A percentile compares a stretch with the other conserved stretches of the same genome.
These are phyloP conservation scores for Gossypium bickii DNA, from an alignment of 345 rosid genomes.

Conservation along the genomic window DNA sequence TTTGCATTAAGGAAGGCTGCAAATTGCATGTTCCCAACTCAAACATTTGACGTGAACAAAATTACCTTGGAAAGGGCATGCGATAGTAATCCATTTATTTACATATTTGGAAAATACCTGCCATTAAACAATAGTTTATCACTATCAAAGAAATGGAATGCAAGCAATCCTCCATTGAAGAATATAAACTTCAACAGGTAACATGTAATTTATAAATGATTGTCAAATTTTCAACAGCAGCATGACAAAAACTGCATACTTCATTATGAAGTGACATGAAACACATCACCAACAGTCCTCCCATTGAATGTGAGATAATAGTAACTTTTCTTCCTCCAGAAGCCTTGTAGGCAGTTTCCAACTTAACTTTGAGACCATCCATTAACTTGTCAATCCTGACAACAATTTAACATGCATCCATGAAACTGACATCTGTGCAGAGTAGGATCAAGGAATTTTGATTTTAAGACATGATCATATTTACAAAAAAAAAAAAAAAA, in stretches of 20 bases:
- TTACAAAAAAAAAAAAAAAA: background rate
- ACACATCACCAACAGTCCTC: constrained; percentile 69
- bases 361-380: constrained; percentile 57
- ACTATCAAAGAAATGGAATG: background rate
- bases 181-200: background rate
- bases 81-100: constrained; percentile 83
- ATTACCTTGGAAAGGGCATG: constrained; percentile 89
- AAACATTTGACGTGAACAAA: background rate
- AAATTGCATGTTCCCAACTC: background rate
- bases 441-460: constrained; percentile 10
- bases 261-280: constrained; percentile 66
- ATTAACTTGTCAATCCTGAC: constrained; percentile 58
- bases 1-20: background rate
- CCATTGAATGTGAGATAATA: constrained; percentile 88
- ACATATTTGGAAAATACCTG: constrained; percentile 75
- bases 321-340: constrained; percentile 71
- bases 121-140: constrained; percentile 18
- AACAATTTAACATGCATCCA: constrained; percentile 15
- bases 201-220: constrained; percentile 3
- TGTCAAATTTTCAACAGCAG: constrained; percentile 11
- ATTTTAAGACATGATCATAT: background rate
- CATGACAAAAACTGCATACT: constrained; percentile 35
- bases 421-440: background rate
- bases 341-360: constrained; percentile 68
- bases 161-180: constrained; percentile 6